Evolutionary conservation across 1,139 yeast species (phyloP).

Genomic region (Arxiozyma slooffiae): DNA sequence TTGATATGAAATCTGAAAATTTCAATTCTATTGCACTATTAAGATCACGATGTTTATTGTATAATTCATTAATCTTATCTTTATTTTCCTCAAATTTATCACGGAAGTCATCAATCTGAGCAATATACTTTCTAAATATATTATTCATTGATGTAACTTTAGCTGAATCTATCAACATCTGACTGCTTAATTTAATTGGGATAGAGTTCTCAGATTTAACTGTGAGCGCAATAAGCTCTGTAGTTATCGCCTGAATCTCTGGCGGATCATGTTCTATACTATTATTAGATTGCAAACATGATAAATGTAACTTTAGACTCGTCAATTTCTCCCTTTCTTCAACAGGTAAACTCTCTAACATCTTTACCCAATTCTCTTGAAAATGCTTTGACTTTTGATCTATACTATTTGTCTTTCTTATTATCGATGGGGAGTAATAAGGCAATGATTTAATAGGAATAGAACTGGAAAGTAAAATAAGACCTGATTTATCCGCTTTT

Average conservation of each 20-base stretch:
- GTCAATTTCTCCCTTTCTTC: conserved; percentile 19
- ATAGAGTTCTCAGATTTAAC: conserved; percentile 29
- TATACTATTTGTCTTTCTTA: conserved; percentile 26
- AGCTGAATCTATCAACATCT: conserved; percentile 17
- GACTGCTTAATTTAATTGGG: conserved; percentile 28
- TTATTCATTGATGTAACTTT: conserved; percentile 12
- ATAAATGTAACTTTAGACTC: conserved; percentile 23
- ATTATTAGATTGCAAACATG: conserved; percentile 25
- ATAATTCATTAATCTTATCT: conserved; percentile 14
- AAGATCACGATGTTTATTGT: conserved; percentile 10
- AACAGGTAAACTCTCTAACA: conserved; percentile 21
- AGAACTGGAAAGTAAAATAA: conserved; percentile 17
- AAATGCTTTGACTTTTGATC: conserved; percentile 20
- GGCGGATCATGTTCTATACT: conserved; percentile 23
- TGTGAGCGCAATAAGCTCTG: conserved; percentile 25
- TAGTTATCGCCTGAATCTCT: conserved; percentile 17
- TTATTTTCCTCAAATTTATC: conserved; percentile 9
- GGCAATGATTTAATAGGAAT: conserved; percentile 28
- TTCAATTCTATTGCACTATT: conserved; percentile 10
- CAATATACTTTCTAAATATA: conserved; percentile 11
- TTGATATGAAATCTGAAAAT: conserved; percentile 22
- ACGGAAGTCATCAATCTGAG: conserved; percentile 11
- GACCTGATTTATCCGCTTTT: conserved; percentile 16
- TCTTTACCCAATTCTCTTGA: conserved; percentile 24
- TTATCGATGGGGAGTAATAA: conserved; percentile 31